Evolutionary conservation across 2,329 filamentous ascomycete species (phyloP).

Genomic region (Xylariaceae sp.): DNA sequence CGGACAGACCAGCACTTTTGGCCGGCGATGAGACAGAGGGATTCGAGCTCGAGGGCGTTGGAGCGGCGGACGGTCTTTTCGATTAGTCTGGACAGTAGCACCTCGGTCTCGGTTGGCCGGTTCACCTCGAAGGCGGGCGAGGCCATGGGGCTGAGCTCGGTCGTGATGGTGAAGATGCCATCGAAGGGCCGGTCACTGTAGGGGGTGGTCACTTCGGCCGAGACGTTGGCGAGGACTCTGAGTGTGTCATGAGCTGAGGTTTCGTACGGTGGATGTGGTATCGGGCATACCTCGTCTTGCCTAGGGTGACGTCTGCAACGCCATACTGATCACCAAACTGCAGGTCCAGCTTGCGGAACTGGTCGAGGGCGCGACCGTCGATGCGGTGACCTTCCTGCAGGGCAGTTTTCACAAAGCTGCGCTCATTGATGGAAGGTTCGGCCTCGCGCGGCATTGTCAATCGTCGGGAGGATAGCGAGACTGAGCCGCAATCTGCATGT

Average conservation of each 20-base stretch:
- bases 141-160: constrained; percentile 88
- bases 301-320: constrained; percentile 78
- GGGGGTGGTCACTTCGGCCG: constrained; percentile 82
- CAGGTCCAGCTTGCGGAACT: constrained; percentile 73
- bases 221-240: constrained; percentile 80
- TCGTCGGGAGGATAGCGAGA: constrained; percentile 5
- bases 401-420: constrained; percentile 78
- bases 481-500: no score
- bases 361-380: constrained; percentile 77
- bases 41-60: constrained; percentile 90
- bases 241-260: constrained; percentile 12
- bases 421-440: constrained; percentile 85
- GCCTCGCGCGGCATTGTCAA: constrained; percentile 82
- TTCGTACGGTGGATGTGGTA: neutral
- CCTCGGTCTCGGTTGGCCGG: constrained; percentile 77
- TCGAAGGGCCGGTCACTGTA: constrained; percentile 89
- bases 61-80: constrained; percentile 94
- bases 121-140: constrained; percentile 86
- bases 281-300: constrained; percentile 73
- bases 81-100: constrained; percentile 79
- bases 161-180: constrained; percentile 87
- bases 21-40: constrained; percentile 86
- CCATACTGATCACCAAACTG: constrained; percentile 89
- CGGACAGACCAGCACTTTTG: constrained; percentile 88
- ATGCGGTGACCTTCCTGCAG: constrained; percentile 76